Base-by-base conservation (phyloP, 148 eudicot genomes). In the Camellia granthamiana region DNA sequence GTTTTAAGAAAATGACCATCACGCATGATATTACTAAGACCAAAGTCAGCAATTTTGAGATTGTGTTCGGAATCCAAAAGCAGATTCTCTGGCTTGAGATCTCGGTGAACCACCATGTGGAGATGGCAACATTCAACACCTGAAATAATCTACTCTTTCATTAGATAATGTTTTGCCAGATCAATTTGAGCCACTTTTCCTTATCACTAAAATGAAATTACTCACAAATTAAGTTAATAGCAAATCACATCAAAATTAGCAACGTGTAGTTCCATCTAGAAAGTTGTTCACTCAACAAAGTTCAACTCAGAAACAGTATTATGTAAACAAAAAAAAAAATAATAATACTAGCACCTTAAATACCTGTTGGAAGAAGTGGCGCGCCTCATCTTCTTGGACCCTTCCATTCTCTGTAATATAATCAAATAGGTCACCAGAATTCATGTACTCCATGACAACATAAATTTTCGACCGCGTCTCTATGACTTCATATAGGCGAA, bases 1-100 rank as follows among this genome's bases (percentile, higher is more conserved):
- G 97, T 93, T 86, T 88, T 93, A 47, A 93, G 85, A 83, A 93
- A 93, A 86, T 93, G 97, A 59, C 97, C 97, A 86, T 93, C 97
- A 61, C 91, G 87, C 97, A 93, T 91, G 38, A 93, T 84, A 85
- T 93, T 93, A 87, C 97, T 91, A 84, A 91, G 82, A 65, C 97
- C 97, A 86, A 93, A 93, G 84, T 93, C 94, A 44, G 94, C 94
- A 80, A 93, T 88, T 84, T 93, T 93, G 69, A 91, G 91, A 82
- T 89, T 93, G 79, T 84, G 84, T 81, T 86, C 85, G 13, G 89
- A 78, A 83, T 91, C 94, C 77, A 93, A 72, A 72, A 93, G 91
- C 76, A 93, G 92, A 77, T 93, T 93, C 72, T 93, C 97, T 43
- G 97, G 97, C 87, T 93, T 93, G 65, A 93, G 89, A 80, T 93